Evolutionary conservation across 2,329 filamentous ascomycete species (phyloP).

Genomic region (Annulohypoxylon truncatum): DNA sequence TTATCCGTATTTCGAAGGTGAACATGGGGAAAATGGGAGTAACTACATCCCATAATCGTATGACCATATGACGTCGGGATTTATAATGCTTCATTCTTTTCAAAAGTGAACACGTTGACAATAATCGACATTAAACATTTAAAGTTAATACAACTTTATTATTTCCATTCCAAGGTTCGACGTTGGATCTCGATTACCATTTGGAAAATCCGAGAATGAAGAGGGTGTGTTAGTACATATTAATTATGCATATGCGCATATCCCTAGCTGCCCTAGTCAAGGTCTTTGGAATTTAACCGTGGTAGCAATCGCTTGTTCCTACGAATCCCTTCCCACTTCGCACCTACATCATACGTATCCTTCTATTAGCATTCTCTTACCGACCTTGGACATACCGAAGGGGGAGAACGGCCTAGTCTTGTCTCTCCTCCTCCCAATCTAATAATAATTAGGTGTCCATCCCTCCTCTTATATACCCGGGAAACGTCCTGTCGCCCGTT

Average conservation of each 20-base stretch:
- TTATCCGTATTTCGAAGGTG: constrained; percentile 28
- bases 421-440: constrained; percentile 32
- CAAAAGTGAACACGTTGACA: constrained; percentile 37
- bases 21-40: background rate
- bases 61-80: constrained; percentile 48
- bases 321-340: constrained; percentile 13
- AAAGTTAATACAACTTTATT: constrained; percentile 3
- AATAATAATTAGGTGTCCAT: constrained; percentile 36
- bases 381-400: constrained; percentile 29
- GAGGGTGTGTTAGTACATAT: background rate
- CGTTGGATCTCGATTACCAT: background rate
- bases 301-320: constrained; percentile 11
- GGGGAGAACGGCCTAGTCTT: constrained; percentile 22
- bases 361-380: constrained; percentile 2
- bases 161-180: constrained; percentile 15
- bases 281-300: constrained; percentile 36
- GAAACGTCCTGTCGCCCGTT: constrained; percentile 37
- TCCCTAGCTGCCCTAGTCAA: constrained; percentile 10
- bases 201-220: background rate
- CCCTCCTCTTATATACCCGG: constrained; percentile 34
- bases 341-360: constrained; percentile 30
- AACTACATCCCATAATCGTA: constrained; percentile 44
- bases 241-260: constrained; percentile 19
- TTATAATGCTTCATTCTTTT: constrained; percentile 12
- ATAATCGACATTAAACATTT: background rate